Conservation (phyloP, 371 early-diverging fungal species). For the Lichtheimia ramosa region DNA sequence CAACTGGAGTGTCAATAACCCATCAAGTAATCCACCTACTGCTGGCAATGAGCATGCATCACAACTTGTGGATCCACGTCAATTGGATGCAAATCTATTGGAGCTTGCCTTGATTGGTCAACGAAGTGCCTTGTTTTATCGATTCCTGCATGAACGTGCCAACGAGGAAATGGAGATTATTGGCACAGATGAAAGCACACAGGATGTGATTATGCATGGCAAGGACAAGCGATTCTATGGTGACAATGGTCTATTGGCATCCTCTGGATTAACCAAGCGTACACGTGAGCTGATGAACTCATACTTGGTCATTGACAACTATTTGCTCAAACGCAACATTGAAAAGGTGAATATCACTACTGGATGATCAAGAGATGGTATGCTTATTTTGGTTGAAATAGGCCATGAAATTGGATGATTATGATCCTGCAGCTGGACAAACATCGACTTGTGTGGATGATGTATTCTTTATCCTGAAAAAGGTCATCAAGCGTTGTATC, state of each 20-base stretch:
- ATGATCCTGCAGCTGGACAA: slow-evolving; percentile 43
- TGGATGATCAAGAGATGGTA: neutral
- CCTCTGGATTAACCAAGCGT: slow-evolving; percentile 61
- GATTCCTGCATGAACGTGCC: slow-evolving; percentile 71
- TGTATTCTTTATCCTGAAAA: slow-evolving; percentile 86
- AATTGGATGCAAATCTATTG: slow-evolving; percentile 68
- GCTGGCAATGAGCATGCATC: neutral
- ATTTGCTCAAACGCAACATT: slow-evolving; percentile 67
- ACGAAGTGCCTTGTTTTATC: slow-evolving; percentile 71
- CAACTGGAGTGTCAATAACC: slow-evolving; percentile 23
- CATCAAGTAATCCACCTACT: slow-evolving; percentile 8
- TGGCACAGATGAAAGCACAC: slow-evolving; percentile 23
- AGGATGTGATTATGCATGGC: slow-evolving; percentile 38
- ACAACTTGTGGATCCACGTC: slow-evolving; percentile 65
- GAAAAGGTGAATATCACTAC: slow-evolving; percentile 60
- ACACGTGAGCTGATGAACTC: slow-evolving; percentile 67
- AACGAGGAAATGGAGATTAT: slow-evolving; percentile 44
- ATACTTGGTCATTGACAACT: slow-evolving; percentile 75
- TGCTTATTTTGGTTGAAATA: slow-evolving; percentile 4
- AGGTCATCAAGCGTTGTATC: slow-evolving; percentile 70
- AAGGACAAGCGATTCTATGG: slow-evolving; percentile 51
- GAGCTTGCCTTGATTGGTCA: slow-evolving; percentile 84
- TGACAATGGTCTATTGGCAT: slow-evolving; percentile 45
- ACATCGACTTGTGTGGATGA: slow-evolving; percentile 91
- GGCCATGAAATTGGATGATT: slow-evolving; percentile 61